Conservation (phyloP, 306 rosid genomes). For the Arachis hypogaea region DNA sequence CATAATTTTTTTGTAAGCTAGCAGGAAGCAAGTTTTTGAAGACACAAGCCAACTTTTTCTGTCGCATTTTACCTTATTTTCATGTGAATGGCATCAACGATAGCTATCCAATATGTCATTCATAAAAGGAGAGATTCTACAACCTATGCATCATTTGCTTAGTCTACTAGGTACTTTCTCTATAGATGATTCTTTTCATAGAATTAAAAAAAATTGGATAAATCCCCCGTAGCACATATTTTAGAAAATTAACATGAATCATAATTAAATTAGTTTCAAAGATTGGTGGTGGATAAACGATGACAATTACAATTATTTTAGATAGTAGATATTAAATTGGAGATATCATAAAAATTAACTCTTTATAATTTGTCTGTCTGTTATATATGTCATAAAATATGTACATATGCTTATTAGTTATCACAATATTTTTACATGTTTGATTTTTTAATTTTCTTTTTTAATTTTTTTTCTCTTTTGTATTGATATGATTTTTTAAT, state of each 20-base stretch:
- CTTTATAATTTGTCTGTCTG: slow-evolving; percentile 41
- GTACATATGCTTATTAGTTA: neutral
- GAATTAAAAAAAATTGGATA: slow-evolving; percentile 26
- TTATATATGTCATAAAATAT: slow-evolving; percentile 36
- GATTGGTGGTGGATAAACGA: too few relatives aligned
- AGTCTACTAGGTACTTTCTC: slow-evolving; percentile 32
- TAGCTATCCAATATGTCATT: slow-evolving; percentile 35
- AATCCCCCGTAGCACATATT: slow-evolving; percentile 6
- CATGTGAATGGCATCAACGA: slow-evolving; percentile 48
- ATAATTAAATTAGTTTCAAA: too few relatives aligned
- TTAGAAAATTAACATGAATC: too few relatives aligned
- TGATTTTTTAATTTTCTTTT: neutral
- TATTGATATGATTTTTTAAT: slow-evolving; percentile 17
- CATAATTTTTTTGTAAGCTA: slow-evolving; percentile 48
- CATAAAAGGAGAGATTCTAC: too few relatives aligned
- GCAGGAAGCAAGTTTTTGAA: slow-evolving; percentile 40
- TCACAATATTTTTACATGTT: neutral
- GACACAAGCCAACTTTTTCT: slow-evolving; percentile 41
- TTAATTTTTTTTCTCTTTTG: too few relatives aligned
- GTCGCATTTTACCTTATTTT: slow-evolving; percentile 77
- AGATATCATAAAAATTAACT: neutral
- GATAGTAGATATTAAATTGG: too few relatives aligned
- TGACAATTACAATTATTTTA: too few relatives aligned
- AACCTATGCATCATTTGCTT: neutral
- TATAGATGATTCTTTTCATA: neutral